These are phyloP conservation scores for Stenocarpella maydis DNA, from an alignment of 2,329 filamentous ascomycete genomes.

Conservation along the genomic window DNA sequence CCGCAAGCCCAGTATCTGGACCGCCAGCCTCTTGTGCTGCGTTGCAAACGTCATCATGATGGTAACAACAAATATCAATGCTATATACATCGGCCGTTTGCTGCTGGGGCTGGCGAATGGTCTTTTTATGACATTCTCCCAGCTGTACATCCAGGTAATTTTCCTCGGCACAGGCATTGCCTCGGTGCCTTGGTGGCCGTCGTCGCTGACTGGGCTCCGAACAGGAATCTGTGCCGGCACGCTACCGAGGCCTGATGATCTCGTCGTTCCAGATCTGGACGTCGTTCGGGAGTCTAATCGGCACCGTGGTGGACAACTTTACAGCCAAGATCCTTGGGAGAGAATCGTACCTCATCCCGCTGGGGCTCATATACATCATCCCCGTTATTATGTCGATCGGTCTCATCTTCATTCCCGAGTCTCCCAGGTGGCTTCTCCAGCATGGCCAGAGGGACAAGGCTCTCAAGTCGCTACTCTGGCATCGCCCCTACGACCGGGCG, in stretches of 20 bases:
- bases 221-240: constrained; percentile 46
- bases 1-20: constrained; percentile 50
- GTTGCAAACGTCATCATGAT: constrained; percentile 66
- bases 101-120: constrained; percentile 65
- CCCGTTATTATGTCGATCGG: constrained; percentile 47
- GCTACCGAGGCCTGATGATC: constrained; percentile 53
- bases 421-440: constrained; percentile 51
- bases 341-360: constrained; percentile 50
- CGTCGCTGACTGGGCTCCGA: neutral
- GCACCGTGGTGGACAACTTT: constrained; percentile 61
- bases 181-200: neutral
- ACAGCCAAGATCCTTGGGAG: constrained; percentile 47
- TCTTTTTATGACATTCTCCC: constrained; percentile 63
- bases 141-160: constrained; percentile 46
- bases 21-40: constrained; percentile 58
- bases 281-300: constrained; percentile 51
- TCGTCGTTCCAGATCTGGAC: constrained; percentile 56
- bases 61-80: constrained; percentile 59
- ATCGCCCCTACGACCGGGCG: constrained; percentile 44
- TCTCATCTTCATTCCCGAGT: constrained; percentile 51
- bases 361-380: constrained; percentile 51
- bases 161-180: no score
- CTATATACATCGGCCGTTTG: constrained; percentile 62
- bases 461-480: constrained; percentile 44
- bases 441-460: constrained; percentile 43